Conservation (phyloP, 2,329 filamentous ascomycete species). For the Aureobasidium subglaciale region DNA sequence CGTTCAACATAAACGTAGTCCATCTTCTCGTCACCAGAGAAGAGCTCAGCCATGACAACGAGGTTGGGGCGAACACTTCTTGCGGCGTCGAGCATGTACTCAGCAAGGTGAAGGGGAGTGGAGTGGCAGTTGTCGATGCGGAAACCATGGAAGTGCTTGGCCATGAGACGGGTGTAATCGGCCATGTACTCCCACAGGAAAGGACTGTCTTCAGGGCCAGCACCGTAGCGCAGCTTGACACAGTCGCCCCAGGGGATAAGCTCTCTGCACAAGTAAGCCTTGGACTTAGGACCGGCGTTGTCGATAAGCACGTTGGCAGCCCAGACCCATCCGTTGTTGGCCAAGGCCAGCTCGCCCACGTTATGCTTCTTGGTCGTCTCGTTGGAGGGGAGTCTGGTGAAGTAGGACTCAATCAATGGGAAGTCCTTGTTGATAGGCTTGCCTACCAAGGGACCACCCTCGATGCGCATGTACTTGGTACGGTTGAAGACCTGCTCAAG, state of each 20-base stretch:
- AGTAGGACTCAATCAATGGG: constrained; percentile 89
- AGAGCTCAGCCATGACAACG: constrained; percentile 89
- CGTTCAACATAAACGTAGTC: constrained; percentile 94
- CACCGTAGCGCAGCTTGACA: constrained; percentile 90
- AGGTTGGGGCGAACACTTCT: constrained; percentile 78
- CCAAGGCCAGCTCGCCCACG: constrained; percentile 69
- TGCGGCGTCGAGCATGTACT: constrained; percentile 92
- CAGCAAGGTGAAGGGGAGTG: constrained; percentile 86
- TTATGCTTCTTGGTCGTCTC: constrained; percentile 70
- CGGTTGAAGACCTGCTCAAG: constrained; percentile 89
- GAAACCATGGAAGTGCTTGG: constrained; percentile 90
- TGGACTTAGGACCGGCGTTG: constrained; percentile 82
- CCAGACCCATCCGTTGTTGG: constrained; percentile 99
- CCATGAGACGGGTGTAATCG: constrained; percentile 82
- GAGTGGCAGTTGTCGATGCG: constrained; percentile 98
- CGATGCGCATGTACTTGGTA: constrained; percentile 90
- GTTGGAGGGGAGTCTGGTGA: constrained; percentile 79
- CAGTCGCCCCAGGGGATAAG: constrained; percentile 99
- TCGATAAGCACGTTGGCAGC: constrained; percentile 89
- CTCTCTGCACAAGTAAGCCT: constrained; percentile 89
- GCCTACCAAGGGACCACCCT: constrained; percentile 80
- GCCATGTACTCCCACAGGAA: constrained; percentile 97
- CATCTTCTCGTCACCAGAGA: constrained; percentile 90
- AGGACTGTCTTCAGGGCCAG: constrained; percentile 72
- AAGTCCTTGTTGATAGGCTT: constrained; percentile 70